Percentiles rank a stretch among this genome's conserved stretches.
These are phyloP conservation scores for Camellia granthamiana DNA, from an alignment of 148 eudicot species.

Conservation along the genomic window DNA sequence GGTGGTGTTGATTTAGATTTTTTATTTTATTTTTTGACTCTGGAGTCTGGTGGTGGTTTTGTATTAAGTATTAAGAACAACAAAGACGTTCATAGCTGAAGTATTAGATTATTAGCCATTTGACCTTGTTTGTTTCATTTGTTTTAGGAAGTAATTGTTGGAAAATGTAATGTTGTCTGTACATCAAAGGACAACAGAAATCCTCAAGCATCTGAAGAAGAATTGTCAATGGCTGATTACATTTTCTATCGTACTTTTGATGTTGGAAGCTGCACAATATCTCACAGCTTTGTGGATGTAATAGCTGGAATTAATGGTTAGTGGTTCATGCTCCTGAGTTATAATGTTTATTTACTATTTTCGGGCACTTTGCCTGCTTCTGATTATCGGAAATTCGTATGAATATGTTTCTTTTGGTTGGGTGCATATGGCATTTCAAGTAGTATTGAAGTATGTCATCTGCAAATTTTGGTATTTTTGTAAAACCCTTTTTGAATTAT, in stretches of 20 bases:
- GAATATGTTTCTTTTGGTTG: not conserved
- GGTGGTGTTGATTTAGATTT: no score
- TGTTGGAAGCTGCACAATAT: constrained; percentile 41
- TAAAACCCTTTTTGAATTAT: not conserved
- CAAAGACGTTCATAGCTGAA: no score
- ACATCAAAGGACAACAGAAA: constrained; percentile 57
- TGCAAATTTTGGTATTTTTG: not conserved
- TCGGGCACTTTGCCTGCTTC: constrained; percentile 9
- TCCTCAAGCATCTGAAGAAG: constrained; percentile 42
- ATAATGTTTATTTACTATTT: not conserved
- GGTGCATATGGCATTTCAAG: not conserved
- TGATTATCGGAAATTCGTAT: not conserved
- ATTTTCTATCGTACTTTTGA: constrained; percentile 57
- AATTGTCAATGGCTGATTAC: constrained; percentile 41
- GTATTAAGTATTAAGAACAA: no score
- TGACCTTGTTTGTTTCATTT: not conserved
- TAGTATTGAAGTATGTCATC: not conserved
- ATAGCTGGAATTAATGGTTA: constrained; percentile 48
- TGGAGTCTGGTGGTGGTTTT: no score
- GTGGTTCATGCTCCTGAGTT: not conserved
- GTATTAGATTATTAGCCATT: not conserved
- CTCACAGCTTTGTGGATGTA: constrained; percentile 37
- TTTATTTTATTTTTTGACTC: no score
- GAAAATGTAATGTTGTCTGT: constrained; percentile 74
- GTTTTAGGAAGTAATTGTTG: constrained; percentile 59